phyloP scores from a whole-genome alignment of 164 flowering plant species.

The Umbellularia californica region DNA sequence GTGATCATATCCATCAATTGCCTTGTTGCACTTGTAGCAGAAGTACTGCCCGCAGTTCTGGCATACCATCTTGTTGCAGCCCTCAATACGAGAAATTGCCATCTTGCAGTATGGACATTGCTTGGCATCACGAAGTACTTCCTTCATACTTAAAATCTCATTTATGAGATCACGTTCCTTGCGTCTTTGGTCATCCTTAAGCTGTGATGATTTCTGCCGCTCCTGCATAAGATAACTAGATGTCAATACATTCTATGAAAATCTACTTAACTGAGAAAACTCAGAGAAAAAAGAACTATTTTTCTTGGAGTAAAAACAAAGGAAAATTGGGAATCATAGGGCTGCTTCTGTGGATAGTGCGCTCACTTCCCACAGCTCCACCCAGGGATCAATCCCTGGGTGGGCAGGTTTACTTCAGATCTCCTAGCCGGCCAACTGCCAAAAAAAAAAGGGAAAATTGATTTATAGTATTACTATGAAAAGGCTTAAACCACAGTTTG shows the following conservation, averaged over 20 bases:
- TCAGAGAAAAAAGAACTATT: too few species aligned
- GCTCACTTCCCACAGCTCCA: too few species aligned
- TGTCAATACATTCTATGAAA: not conserved
- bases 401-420: too few species aligned
- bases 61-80: slow-evolving; percentile 94
- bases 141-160: slow-evolving; percentile 66
- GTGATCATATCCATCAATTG: slow-evolving; percentile 82
- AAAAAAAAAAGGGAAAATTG: too few species aligned
- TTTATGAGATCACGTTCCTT: slow-evolving; percentile 71
- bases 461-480: too few species aligned
- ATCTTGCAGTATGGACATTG: slow-evolving; percentile 91
- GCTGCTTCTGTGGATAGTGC: too few species aligned
- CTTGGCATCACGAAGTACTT: slow-evolving; percentile 61
- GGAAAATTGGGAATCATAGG: too few species aligned
- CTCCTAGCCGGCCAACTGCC: too few species aligned
- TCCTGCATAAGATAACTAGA: slow-evolving; percentile 35
- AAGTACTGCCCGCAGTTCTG: slow-evolving; percentile 70
- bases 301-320: too few species aligned
- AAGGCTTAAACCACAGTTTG: too few species aligned
- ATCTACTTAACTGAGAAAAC: too few species aligned
- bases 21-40: slow-evolving; percentile 70
- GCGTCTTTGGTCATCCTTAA: slow-evolving; percentile 46
- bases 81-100: slow-evolving; percentile 80
- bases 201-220: slow-evolving; percentile 62
- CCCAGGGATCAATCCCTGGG: too few species aligned